Conservation (phyloP, 257 asterid species). For the Ligustrum vulgare region DNA sequence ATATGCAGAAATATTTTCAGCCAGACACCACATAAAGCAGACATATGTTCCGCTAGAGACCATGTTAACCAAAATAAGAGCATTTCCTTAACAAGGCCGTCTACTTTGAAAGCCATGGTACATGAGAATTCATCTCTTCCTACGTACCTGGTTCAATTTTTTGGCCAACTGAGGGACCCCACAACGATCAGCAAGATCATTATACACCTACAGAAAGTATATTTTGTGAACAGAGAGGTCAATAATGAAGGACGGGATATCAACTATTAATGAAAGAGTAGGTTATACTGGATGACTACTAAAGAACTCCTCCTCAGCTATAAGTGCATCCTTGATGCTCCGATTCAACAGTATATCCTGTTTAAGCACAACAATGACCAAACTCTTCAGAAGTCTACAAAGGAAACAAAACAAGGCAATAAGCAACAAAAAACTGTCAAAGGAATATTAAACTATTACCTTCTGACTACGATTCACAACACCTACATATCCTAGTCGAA, state of each 20-base stretch:
- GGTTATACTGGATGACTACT: constrained; percentile 46
- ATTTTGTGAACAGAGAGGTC: background rate
- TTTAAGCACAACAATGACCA: constrained; percentile 10
- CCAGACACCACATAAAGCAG: background rate
- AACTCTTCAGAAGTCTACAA: background rate
- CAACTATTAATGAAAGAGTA: constrained; percentile 5
- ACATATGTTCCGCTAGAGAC: constrained; percentile 2
- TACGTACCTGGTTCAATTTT: constrained; percentile 57
- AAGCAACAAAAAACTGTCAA: background rate
- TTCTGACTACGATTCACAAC: constrained; percentile 88
- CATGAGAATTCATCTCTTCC: constrained; percentile 1
- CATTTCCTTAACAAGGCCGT: constrained; percentile 7
- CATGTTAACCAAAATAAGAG: background rate
- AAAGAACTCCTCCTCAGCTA: constrained; percentile 61
- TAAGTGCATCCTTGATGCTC: constrained; percentile 55
- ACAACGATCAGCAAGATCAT: constrained; percentile 54
- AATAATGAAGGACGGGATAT: background rate
- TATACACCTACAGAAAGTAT: constrained; percentile 39
- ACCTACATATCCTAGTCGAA: constrained; percentile 85
- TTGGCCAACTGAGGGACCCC: constrained; percentile 63
- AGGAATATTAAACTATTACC: constrained; percentile 38
- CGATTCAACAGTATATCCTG: constrained; percentile 55
- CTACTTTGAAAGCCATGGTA: background rate
- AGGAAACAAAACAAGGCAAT: background rate
- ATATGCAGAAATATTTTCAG: too few species aligned